phyloP scores from a whole-genome alignment of 768 basidiomycete species.

The Lentinula edodes region DNA sequence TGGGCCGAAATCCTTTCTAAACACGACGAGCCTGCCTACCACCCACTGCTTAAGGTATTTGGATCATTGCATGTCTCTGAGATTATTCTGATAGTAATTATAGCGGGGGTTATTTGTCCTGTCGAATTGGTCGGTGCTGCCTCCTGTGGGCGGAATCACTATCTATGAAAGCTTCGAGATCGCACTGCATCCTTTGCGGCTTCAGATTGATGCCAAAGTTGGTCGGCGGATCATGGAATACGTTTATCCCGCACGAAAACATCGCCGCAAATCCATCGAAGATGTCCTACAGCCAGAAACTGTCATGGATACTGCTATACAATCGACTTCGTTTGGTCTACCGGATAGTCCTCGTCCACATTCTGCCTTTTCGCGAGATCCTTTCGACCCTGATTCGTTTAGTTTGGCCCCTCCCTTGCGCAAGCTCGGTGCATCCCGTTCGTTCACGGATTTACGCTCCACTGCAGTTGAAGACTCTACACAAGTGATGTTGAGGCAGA shows the following conservation, averaged over 20 bases:
- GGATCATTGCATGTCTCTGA: neutral
- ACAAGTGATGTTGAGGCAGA: constrained; percentile 18
- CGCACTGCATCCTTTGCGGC: constrained; percentile 76
- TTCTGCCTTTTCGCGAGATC: neutral
- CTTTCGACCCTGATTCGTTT: constrained; percentile 15
- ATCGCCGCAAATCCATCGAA: constrained; percentile 24
- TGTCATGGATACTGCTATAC: constrained; percentile 12
- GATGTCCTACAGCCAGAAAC: constrained; percentile 4
- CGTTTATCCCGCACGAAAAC: constrained; percentile 67
- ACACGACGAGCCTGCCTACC: constrained; percentile 61
- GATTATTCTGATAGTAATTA: neutral
- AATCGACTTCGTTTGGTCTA: neutral
- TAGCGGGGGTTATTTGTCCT: constrained; percentile 70
- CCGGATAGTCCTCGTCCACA: neutral
- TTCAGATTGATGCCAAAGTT: constrained; percentile 81
- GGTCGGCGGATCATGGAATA: constrained; percentile 85
- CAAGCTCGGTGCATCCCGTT: constrained; percentile 55
- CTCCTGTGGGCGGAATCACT: constrained; percentile 90
- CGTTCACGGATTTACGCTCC: constrained; percentile 63
- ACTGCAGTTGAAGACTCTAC: constrained; percentile 29
- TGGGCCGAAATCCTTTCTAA: constrained; percentile 90
- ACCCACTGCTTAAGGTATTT: constrained; percentile 66
- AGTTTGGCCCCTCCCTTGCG: constrained; percentile 34
- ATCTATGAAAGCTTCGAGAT: constrained; percentile 82
- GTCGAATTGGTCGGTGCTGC: constrained; percentile 77